Evolutionary conservation across 139 green algal genomes (phyloP).

Genomic region (Chlamydomonas schloesseri): DNA sequence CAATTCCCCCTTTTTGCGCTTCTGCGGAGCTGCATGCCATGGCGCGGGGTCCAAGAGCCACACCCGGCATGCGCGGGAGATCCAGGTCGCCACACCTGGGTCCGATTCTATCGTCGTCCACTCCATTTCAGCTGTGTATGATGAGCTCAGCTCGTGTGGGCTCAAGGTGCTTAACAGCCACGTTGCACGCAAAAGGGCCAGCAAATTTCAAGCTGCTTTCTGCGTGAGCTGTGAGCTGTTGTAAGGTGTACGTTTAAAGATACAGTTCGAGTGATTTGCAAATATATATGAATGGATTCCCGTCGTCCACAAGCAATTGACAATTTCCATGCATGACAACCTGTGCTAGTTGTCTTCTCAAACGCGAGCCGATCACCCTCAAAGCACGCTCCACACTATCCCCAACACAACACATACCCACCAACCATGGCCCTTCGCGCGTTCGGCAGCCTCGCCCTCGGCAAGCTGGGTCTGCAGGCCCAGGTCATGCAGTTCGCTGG

Average conservation of each 20-base stretch:
- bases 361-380: too few species aligned
- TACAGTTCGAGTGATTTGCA: too few species aligned
- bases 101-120: slow-evolving; percentile 93
- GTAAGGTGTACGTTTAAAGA: too few species aligned
- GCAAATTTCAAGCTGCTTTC: too few species aligned
- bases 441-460: slow-evolving; percentile 28
- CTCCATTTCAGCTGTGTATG: neutral
- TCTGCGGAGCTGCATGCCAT: neutral
- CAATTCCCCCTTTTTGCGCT: too few species aligned
- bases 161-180: too few species aligned
- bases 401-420: neutral
- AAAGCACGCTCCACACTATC: too few species aligned
- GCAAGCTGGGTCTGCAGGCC: slow-evolving; percentile 43
- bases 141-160: too few species aligned
- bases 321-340: neutral
- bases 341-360: too few species aligned
- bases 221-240: too few species aligned
- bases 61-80: neutral
- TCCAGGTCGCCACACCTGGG: slow-evolving; percentile 67
- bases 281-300: neutral
- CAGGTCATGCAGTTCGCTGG: slow-evolving; percentile 7
- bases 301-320: neutral
- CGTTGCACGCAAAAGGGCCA: too few species aligned
- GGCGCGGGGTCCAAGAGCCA: too few species aligned
- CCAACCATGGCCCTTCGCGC: slow-evolving; percentile 48